Evolutionary conservation across 1,284 basidiomycete genomes (phyloP), one percentile per base, ranked within the genome.

Genomic region (Pyrrhoderma lamaoense): DNA sequence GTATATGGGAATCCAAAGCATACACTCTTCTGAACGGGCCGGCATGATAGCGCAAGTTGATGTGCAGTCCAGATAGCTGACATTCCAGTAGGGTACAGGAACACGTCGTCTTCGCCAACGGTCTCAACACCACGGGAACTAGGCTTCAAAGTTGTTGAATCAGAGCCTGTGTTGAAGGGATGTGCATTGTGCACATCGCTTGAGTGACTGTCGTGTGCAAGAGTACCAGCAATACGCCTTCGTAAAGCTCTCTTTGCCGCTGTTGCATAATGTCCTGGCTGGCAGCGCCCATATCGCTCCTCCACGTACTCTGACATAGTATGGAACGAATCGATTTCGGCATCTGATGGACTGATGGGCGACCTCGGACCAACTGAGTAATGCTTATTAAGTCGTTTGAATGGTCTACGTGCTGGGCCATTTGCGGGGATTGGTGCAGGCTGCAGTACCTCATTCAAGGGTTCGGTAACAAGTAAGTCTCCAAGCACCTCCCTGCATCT

Each of bases 1-100:
- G 85, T 92, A 67, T 98, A 99, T 0, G 94, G 89, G 67, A 99
- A 99, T 16, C 93, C 93, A 60, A 95, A 96, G 63, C 91, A 94
- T 35, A 93, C 77, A 60, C 89, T 93, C 70, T 93, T 94, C n/a
- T 81, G 83, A 42, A 66, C 57, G 49, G 73, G 79, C 51, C 64
- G 67, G 3, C 70, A 68, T 11, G 70, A 70, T 44, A 87, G 69
- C 5, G 79, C 77, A 2, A 89, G 70, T 61, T 90, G 80, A 64
- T 96, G 93, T 0, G 93, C 86, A 62, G 79, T 84, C 84, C 89
- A 98, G 56, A 98, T 96, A 2, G 94, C 89, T 34, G 85, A 73
- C 94, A 98, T 98, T 8, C 94, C 94, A 1, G 83, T 80, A 0
- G 91, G 80, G 61, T 80, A 93, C 7, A 98, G 73, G 66, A 79